These are phyloP conservation scores for Colletotrichum sojae DNA, from an alignment of 2,329 filamentous ascomycete species.

Conservation along the genomic window DNA sequence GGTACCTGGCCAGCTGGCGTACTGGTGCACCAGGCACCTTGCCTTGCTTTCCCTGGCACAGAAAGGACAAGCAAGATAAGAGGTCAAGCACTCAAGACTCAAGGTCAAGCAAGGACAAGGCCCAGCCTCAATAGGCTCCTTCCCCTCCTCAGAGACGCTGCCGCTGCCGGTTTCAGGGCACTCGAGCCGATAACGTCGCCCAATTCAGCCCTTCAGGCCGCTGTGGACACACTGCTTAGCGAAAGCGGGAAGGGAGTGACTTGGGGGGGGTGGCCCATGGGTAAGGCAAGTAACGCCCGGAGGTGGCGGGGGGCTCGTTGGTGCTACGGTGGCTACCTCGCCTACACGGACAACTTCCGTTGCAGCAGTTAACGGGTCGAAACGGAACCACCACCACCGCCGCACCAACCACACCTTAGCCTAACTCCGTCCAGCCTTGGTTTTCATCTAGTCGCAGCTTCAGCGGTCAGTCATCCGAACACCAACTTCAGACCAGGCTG, in stretches of 20 bases:
- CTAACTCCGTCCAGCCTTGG: background rate
- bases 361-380: background rate
- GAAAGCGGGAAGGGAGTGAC: background rate
- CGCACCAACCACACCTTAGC: background rate
- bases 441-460: background rate
- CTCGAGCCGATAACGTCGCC: conserved; percentile 18
- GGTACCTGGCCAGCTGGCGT: too few species aligned
- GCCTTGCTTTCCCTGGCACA: too few species aligned
- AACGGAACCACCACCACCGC: background rate
- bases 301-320: too few species aligned
- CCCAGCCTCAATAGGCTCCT: conserved; percentile 6
- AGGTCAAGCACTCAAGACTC: too few species aligned
- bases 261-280: background rate
- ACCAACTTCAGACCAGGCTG: background rate
- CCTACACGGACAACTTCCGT: background rate
- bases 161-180: conserved; percentile 11
- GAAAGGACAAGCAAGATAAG: background rate
- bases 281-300: conserved; percentile 8
- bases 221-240: conserved; percentile 9
- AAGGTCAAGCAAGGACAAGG: conserved; percentile 1
- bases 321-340: background rate
- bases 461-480: background rate
- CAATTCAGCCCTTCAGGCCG: background rate
- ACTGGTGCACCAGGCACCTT: too few species aligned
- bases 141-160: background rate